These are phyloP conservation scores for Phytophthora podocarpi DNA, from an alignment of 352 stramenopile species.

Conservation along the genomic window DNA sequence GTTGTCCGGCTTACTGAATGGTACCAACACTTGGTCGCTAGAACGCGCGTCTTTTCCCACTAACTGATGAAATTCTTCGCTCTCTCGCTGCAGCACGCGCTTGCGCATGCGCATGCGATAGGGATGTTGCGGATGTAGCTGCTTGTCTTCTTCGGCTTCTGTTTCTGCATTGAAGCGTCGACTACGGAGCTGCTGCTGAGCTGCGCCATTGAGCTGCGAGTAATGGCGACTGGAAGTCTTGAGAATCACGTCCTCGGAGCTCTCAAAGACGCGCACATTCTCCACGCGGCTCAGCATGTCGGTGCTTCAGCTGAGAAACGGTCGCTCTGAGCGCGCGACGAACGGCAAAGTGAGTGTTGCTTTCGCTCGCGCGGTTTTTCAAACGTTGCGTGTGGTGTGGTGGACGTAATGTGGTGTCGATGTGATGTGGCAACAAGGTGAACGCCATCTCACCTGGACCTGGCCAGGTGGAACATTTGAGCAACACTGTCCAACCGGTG, in stretches of 20 bases:
- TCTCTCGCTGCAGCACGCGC: constrained; percentile 27
- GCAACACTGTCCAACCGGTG: too few relatives aligned
- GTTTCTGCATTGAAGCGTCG: background rate
- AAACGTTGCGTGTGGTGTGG: too few relatives aligned
- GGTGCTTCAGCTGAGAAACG: too few relatives aligned
- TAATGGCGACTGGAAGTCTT: background rate
- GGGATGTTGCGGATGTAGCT: constrained; percentile 44
- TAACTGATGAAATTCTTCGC: constrained; percentile 1
- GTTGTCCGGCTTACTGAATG: background rate
- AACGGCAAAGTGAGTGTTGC: too few relatives aligned
- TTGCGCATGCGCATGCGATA: constrained; percentile 47
- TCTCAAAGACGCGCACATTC: constrained; percentile 67
- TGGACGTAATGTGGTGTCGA: too few relatives aligned
- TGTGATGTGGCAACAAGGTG: too few relatives aligned
- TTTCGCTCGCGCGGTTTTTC: too few relatives aligned
- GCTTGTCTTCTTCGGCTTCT: constrained; percentile 28
- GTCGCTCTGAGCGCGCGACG: too few relatives aligned
- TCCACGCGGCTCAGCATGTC: constrained; percentile 70
- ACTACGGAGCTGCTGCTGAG: background rate
- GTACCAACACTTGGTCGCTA: background rate
- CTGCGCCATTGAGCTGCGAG: background rate
- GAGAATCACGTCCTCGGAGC: constrained; percentile 66
- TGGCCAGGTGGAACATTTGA: too few relatives aligned
- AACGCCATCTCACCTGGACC: too few relatives aligned
- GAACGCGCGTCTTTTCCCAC: background rate